These are phyloP conservation scores for Volvariella surrecta DNA, from an alignment of 1,284 basidiomycete species.

Conservation along the genomic window DNA sequence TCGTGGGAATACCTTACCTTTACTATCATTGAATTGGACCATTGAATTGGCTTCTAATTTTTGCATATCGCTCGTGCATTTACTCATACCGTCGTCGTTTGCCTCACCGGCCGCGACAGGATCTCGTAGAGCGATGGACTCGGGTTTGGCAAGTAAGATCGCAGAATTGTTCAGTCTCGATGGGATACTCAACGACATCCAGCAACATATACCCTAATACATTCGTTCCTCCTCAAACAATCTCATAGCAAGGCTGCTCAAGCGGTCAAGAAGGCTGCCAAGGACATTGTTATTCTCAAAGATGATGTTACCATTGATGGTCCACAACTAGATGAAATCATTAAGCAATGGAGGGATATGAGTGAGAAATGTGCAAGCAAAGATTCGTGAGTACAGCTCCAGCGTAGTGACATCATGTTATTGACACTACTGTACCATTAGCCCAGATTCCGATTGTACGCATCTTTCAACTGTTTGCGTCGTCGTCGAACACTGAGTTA, in stretches of 20 bases:
- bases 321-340: slow-evolving; percentile 49
- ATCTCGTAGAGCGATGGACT: slow-evolving; percentile 32
- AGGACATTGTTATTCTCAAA: slow-evolving; percentile 46
- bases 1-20: slow-evolving; percentile 23
- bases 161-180: neutral
- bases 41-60: neutral
- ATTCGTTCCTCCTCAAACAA: slow-evolving; percentile 59
- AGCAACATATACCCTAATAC: slow-evolving; percentile 68
- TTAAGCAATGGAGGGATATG: slow-evolving; percentile 49
- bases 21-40: slow-evolving; percentile 6
- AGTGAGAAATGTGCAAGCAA: slow-evolving; percentile 15
- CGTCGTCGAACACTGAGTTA: slow-evolving; percentile 11
- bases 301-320: slow-evolving; percentile 39
- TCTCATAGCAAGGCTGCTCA: slow-evolving; percentile 57
- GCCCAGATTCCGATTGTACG: slow-evolving; percentile 24
- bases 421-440: slow-evolving; percentile 1
- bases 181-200: slow-evolving; percentile 7
- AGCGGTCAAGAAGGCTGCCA: slow-evolving; percentile 58
- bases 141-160: slow-evolving; percentile 35
- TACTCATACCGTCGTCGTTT: neutral
- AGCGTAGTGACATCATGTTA: slow-evolving; percentile 5
- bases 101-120: neutral
- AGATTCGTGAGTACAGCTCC: neutral
- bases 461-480: slow-evolving; percentile 8
- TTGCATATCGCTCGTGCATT: neutral